These are phyloP conservation scores for Wickerhamomyces pijperi DNA, from an alignment of 805 yeast genomes.

Conservation along the genomic window DNA sequence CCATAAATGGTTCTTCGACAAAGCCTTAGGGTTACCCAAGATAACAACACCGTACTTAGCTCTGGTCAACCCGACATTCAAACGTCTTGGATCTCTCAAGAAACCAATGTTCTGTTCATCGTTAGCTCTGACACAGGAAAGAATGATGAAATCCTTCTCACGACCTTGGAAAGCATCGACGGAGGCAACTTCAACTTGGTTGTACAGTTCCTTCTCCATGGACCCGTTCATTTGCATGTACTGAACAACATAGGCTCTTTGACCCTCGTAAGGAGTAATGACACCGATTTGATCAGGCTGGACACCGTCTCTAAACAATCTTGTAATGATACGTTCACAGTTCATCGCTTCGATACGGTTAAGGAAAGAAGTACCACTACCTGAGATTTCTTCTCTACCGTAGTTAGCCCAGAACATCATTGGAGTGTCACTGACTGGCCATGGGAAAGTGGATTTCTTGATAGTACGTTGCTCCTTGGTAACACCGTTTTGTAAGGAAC, in stretches of 20 bases:
- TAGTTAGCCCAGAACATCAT: constrained; percentile 93
- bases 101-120: constrained; percentile 69
- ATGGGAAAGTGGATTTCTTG: constrained; percentile 57
- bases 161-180: constrained; percentile 94
- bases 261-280: constrained; percentile 92
- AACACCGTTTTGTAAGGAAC: constrained; percentile 85
- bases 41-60: constrained; percentile 75
- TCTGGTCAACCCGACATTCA: constrained; percentile 84
- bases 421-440: constrained; percentile 80
- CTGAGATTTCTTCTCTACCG: constrained; percentile 82
- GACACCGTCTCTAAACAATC: constrained; percentile 67
- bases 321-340: constrained; percentile 67
- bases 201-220: constrained; percentile 51
- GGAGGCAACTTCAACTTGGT: constrained; percentile 79
- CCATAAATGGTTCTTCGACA: constrained; percentile 69
- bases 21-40: constrained; percentile 74
- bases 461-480: constrained; percentile 60
- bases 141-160: constrained; percentile 70
- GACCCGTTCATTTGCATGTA: constrained; percentile 69
- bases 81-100: constrained; percentile 72
- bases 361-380: constrained; percentile 69
- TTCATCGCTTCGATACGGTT: constrained; percentile 87
- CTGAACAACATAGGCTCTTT: constrained; percentile 69
- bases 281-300: constrained; percentile 79
- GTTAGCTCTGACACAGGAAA: constrained; percentile 78